phyloP scores from a whole-genome alignment of 2,329 filamentous ascomycete genomes.

The Fusarium pininemorale region DNA sequence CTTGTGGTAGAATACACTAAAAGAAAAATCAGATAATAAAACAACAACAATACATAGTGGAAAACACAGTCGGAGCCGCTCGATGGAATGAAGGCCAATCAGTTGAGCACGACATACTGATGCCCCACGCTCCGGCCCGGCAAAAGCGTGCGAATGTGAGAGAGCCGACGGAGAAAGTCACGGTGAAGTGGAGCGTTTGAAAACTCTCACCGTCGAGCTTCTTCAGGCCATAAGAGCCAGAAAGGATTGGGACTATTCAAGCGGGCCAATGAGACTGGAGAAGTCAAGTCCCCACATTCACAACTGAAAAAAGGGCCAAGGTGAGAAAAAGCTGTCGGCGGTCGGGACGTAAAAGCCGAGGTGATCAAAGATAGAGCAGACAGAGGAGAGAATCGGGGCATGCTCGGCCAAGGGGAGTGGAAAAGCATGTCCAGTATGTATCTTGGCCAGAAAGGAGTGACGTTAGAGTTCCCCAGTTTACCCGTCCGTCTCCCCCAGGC shows the following conservation, averaged over 20 bases:
- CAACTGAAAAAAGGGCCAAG: constrained; percentile 11
- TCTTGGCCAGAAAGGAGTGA: constrained; percentile 17
- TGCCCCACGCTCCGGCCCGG: constrained; percentile 46
- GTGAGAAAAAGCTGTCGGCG: constrained; percentile 33
- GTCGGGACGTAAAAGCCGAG: constrained; percentile 40
- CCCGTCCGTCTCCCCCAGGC: constrained; percentile 16
- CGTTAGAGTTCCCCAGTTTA: constrained; percentile 30
- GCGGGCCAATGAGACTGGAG: constrained; percentile 31
- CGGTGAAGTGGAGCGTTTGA: constrained; percentile 37
- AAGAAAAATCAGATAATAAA: constrained; percentile 20
- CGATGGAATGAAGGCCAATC: constrained; percentile 46
- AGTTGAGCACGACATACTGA: constrained; percentile 45
- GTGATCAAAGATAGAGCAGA: neutral
- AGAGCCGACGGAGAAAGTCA: constrained; percentile 20
- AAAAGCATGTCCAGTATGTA: neutral
- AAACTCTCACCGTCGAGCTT: constrained; percentile 42
- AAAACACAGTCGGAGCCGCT: constrained; percentile 33
- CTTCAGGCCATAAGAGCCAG: constrained; percentile 23
- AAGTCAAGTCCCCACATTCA: constrained; percentile 13
- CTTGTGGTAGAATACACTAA: constrained; percentile 10
- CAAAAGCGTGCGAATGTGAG: constrained; percentile 4
- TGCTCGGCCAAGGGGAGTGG: constrained; percentile 20
- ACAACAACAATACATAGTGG: neutral
- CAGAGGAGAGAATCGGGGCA: constrained; percentile 26
- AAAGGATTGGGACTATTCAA: constrained; percentile 23